Evolutionary conservation across 305 asterid genomes (phyloP), one percentile per base, ranked within the genome.

Genomic region (Nicotiana rustica): DNA sequence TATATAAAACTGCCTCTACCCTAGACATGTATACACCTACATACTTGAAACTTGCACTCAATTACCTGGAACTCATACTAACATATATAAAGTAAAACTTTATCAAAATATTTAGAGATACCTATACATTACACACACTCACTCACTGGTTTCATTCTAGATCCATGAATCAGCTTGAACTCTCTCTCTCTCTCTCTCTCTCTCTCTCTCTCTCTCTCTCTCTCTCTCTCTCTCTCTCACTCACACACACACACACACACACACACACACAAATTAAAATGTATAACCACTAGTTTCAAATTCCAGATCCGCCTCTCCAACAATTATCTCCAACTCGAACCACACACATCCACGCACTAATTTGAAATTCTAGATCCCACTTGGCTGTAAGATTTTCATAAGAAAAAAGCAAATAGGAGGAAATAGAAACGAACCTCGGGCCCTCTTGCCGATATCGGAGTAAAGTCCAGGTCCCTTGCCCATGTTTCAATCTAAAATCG

Each of bases 401-500:
- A 35, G 7, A 52, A 73, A 19, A 4, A 21, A 44, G n/a, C 47
- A 62, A 41, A 35, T 41, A 52, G 2, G 7, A 8, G 49, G 17
- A 12, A 12, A 56, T 5, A 62, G 4, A 21, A 36, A 62, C 25
- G 31, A 59, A 94, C 98, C 98, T 88, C 96, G 85, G 79, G 97
- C 91, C 82, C 82, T 89, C 82, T 91, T 92, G 88, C 98, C 98
- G 47, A 94, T 94, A n/a, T 91, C 96, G 25, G 96, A 17, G 95
- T 94, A 94, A n/a, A 94, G 91, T 62, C 98, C 98, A 67, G 98
- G 98, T 86, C 98, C 96, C 88, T 91, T 94, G 77, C 88, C 92
- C 98, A 92, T 94, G 44, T 21, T 75, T 52, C 41, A 69, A 44
- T 77, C 80, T 78, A 49, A 82, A 83, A 83, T 76, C 10, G 83